Evolutionary conservation across 306 rosid species (phyloP).

Genomic region (Cucurbita moschata): DNA sequence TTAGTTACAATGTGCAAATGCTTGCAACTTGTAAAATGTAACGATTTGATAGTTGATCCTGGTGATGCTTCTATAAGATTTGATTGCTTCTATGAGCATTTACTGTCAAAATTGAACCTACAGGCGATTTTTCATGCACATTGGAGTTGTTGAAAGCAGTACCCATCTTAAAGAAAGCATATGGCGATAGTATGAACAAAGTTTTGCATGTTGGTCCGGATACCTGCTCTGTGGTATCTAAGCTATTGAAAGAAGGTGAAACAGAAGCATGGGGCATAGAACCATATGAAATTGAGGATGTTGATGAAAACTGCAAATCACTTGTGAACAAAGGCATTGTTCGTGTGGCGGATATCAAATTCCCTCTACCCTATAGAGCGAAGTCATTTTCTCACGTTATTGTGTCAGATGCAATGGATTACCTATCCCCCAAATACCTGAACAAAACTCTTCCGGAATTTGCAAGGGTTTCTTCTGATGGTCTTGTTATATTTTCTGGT

Average conservation of each 20-base stretch:
- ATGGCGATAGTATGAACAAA: conserved; percentile 53
- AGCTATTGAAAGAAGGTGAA: conserved; percentile 54
- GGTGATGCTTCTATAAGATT: neutral
- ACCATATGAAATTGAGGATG: conserved; percentile 83
- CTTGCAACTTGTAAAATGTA: neutral
- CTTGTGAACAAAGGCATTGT: conserved; percentile 63
- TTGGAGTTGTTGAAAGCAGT: conserved; percentile 55
- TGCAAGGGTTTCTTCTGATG: conserved; percentile 62
- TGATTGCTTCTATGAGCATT: neutral
- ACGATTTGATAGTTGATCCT: neutral
- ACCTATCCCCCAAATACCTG: conserved; percentile 74
- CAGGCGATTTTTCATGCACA: conserved; percentile 72
- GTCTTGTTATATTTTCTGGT: conserved; percentile 69
- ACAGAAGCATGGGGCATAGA: conserved; percentile 89
- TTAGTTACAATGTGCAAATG: neutral
- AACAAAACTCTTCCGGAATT: conserved; percentile 82
- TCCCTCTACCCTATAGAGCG: conserved; percentile 70
- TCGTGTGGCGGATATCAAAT: conserved; percentile 74
- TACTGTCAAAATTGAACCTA: neutral
- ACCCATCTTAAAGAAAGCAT: conserved; percentile 53
- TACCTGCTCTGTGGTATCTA: conserved; percentile 64
- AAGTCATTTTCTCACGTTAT: conserved; percentile 74
- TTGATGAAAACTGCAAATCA: conserved; percentile 51
- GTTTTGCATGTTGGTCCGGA: conserved; percentile 87
- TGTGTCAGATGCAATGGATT: conserved; percentile 80